Percentiles rank a stretch among this genome's conserved stretches.
Evolutionary conservation across 2,329 filamentous ascomycete genomes (phyloP).

Genomic region (Diaporthe caulivora): DNA sequence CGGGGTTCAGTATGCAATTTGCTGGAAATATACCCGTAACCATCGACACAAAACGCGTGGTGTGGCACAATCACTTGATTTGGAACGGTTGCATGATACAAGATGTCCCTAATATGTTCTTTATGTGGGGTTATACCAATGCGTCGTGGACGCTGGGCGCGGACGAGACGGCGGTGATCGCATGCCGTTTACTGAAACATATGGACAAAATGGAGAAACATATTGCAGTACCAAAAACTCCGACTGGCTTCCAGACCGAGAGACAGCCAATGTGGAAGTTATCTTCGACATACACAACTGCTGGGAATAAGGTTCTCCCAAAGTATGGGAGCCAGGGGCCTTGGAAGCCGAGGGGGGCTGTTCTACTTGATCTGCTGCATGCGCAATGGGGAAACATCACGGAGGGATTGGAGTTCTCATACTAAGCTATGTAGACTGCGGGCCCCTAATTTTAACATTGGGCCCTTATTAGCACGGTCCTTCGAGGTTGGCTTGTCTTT

Average conservation of each 20-base stretch:
- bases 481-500: background rate
- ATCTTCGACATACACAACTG: constrained; percentile 16
- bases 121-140: constrained; percentile 72
- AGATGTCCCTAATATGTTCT: constrained; percentile 70
- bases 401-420: background rate
- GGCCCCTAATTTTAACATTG: background rate
- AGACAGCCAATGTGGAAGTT: constrained; percentile 12
- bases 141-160: constrained; percentile 73
- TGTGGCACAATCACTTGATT: constrained; percentile 5
- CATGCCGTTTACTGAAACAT: constrained; percentile 62
- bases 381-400: constrained; percentile 30
- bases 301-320: background rate
- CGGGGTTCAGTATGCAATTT: constrained; percentile 69
- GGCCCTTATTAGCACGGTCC: background rate
- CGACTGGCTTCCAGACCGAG: background rate
- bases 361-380: constrained; percentile 15
- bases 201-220: constrained; percentile 57
- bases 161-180: constrained; percentile 63
- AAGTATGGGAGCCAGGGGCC: constrained; percentile 30
- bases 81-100: constrained; percentile 74
- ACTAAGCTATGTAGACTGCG: background rate
- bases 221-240: constrained; percentile 16
- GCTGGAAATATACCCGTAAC: constrained; percentile 64
- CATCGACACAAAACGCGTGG: constrained; percentile 59
- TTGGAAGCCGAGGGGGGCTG: constrained; percentile 16